Conservation (phyloP, 768 basidiomycete genomes). For the Kwoniella sp. region DNA sequence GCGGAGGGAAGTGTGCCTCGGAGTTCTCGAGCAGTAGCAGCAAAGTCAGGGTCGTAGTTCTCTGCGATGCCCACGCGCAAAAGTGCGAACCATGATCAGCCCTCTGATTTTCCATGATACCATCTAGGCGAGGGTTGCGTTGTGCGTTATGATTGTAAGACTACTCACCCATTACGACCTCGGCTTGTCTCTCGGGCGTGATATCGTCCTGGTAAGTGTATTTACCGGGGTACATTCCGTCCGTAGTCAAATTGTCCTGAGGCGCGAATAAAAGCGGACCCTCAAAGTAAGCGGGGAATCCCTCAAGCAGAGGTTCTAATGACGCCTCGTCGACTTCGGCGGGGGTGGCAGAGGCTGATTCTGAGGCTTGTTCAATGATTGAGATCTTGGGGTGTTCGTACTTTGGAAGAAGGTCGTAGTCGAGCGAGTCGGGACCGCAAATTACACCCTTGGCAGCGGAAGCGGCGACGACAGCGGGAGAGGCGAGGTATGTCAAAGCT, state of each 20-base stretch:
- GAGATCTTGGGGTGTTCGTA: slow-evolving; percentile 48
- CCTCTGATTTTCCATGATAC: no score
- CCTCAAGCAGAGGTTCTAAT: slow-evolving; percentile 70
- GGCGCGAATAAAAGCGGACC: slow-evolving; percentile 90
- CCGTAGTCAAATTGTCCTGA: slow-evolving; percentile 96
- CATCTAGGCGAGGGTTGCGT: no score
- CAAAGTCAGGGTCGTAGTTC: slow-evolving; percentile 92
- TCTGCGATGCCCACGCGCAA: no score
- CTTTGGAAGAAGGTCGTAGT: slow-evolving; percentile 61
- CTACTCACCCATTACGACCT: slow-evolving; percentile 77
- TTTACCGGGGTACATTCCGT: slow-evolving; percentile 97
- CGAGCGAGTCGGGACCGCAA: slow-evolving; percentile 72
- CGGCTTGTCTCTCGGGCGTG: slow-evolving; percentile 87
- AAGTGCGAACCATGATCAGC: neutral
- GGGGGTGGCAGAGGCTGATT: slow-evolving; percentile 49
- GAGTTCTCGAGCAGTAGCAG: slow-evolving; percentile 64
- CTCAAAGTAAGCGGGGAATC: slow-evolving; percentile 79
- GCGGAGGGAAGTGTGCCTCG: slow-evolving; percentile 41
- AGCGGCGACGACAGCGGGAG: slow-evolving; percentile 95
- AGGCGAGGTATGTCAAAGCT: slow-evolving; percentile 91
- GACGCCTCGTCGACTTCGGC: slow-evolving; percentile 64
- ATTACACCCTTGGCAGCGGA: slow-evolving; percentile 92
- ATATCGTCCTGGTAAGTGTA: slow-evolving; percentile 99
- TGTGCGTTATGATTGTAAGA: no score
- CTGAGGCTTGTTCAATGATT: slow-evolving; percentile 46